Evolutionary conservation across 441 rosid genomes (phyloP).

Genomic region (Adansonia grandidieri): DNA sequence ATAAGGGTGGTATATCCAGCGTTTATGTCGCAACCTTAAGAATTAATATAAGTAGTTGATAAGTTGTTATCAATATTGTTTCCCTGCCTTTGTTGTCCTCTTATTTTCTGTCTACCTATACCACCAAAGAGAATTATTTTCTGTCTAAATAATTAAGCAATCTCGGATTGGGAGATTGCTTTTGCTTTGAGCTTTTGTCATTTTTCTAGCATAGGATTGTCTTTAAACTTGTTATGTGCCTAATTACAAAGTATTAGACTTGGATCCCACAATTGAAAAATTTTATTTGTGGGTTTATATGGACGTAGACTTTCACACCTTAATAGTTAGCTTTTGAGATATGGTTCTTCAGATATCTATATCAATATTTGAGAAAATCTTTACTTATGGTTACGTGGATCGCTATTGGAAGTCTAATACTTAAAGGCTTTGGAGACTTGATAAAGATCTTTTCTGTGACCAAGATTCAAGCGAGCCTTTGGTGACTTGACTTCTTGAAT

Average conservation of each 20-base stretch:
- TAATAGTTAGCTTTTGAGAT: no score
- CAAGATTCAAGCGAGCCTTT: neutral
- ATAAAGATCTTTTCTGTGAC: neutral
- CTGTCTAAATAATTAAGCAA: no score
- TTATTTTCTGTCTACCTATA: neutral
- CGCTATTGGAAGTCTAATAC: neutral
- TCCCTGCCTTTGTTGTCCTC: neutral
- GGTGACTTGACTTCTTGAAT: neutral
- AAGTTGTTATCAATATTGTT: neutral
- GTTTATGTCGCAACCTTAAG: neutral
- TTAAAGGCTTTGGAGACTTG: neutral
- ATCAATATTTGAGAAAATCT: neutral
- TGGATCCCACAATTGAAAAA: no score
- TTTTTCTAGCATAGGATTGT: neutral
- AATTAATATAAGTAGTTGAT: no score
- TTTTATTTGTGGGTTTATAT: no score
- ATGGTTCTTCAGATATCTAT: no score
- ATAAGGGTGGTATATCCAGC: neutral
- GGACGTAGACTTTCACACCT: no score
- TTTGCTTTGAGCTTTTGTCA: neutral
- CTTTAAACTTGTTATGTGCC: no score
- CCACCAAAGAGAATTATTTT: neutral
- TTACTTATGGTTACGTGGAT: neutral
- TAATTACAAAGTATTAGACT: no score
- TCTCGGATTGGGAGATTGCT: neutral